Percentiles rank a stretch among this genome's conserved stretches.
Evolutionary conservation across 2,329 filamentous ascomycete genomes (phyloP).

Genomic region (Chaetomium strumarium): DNA sequence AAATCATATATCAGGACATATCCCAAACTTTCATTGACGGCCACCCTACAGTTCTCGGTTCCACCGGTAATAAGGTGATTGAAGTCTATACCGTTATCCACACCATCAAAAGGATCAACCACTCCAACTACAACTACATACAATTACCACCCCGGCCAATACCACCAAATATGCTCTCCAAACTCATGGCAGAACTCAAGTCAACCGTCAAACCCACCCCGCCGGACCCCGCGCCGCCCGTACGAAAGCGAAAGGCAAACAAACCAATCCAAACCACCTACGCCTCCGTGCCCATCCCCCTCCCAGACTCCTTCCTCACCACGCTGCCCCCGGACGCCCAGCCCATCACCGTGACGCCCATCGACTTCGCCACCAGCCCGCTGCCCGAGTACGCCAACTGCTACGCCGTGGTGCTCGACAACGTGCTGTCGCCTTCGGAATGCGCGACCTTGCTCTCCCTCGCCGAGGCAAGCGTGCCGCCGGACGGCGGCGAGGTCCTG

Average conservation of each 20-base stretch:
- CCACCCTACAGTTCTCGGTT: too few species aligned
- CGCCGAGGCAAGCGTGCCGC: constrained; percentile 46
- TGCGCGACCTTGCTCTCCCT: constrained; percentile 50
- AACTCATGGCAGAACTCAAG: not conserved
- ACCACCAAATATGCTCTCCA: constrained; percentile 4
- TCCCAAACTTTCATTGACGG: too few species aligned
- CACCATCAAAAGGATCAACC: not conserved
- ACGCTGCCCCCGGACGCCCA: constrained; percentile 35
- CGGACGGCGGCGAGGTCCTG: constrained; percentile 20
- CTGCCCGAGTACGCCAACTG: constrained; percentile 48
- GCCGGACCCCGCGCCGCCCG: not conserved
- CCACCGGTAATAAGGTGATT: too few species aligned
- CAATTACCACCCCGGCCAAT: too few species aligned
- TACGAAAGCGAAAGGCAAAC: not conserved
- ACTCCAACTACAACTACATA: not conserved
- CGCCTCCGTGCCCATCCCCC: constrained; percentile 28
- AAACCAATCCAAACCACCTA: constrained; percentile 29
- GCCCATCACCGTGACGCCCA: constrained; percentile 40
- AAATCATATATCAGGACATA: too few species aligned
- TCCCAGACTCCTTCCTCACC: constrained; percentile 43
- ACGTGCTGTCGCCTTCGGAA: constrained; percentile 57
- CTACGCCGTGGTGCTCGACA: constrained; percentile 59
- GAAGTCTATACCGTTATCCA: too few species aligned
- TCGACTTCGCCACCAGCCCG: constrained; percentile 48
- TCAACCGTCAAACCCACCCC: not conserved